Base-by-base conservation (phyloP, 2,329 filamentous ascomycete genomes). In the Colletotrichum tamarilloi region DNA sequence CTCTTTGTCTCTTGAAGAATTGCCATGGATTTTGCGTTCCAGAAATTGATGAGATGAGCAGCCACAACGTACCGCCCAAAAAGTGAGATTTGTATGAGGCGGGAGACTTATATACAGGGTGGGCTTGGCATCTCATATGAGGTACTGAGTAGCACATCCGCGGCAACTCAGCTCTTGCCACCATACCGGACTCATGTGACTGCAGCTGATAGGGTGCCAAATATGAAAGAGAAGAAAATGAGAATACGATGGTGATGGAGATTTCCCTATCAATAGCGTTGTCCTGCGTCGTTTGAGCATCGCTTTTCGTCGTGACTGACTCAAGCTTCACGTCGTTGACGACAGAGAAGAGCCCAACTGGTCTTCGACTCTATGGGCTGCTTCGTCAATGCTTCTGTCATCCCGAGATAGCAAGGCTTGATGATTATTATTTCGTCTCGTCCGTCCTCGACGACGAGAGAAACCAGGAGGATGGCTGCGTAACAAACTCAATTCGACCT, bases 401-500 rank as follows among this genome's bases (percentile, higher is more conserved):
- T 73, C 71, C 56, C 53, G 46, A 58, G 7, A 16, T 14, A n/a
- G 59, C 16, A 32, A 56, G 62, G 42, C 35, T 52, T 62, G n/a
- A 68, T 24, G 38, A 52, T 5, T 14, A n/a, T 46, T 26, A 42
- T 30, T 38, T 42, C 35, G 38, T 66, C 49, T 66, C 60, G 49
- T 60, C 32, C 24, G 24, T 32, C 7, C 8, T 52, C 19, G 22
- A 56, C 19, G 35, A 19, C 24, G 35, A 4, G 26, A 38, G 19
- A 24, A 60, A 58, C 71, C 32, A 49, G 71, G 60, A 62, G 60
- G 22, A 73, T 73, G 67, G 67, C 62, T 73, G 67, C 56, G 32
- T 26, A 38, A n/a, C 12, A 57, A 73, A 73, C 67, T 71, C 67
- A 73, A 73, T 73, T 71, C 35, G 24, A 35, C 19, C 9, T n/a